Percentiles rank a stretch among this genome's conserved stretches.
These are phyloP conservation scores for Xylariaceae sp. DNA, from an alignment of 2,329 filamentous ascomycete species.

Conservation along the genomic window DNA sequence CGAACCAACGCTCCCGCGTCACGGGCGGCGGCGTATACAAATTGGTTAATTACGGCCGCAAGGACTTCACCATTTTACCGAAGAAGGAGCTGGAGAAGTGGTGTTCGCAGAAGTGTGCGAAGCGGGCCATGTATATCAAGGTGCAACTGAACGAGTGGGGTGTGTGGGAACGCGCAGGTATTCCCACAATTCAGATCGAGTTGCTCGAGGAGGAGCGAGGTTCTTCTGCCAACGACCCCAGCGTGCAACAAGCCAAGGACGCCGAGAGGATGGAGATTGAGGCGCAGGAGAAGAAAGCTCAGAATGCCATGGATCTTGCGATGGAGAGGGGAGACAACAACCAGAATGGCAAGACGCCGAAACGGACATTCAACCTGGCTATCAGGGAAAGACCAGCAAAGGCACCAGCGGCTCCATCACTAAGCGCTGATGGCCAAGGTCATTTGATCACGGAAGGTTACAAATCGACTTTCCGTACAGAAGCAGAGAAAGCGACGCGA, in stretches of 20 bases:
- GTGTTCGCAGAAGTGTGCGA: conserved; percentile 77
- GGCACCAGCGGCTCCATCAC: conserved; percentile 36
- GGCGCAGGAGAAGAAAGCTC: conserved; percentile 22
- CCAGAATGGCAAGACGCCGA: conserved; percentile 30
- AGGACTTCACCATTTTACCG: conserved; percentile 62
- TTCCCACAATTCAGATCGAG: conserved; percentile 52
- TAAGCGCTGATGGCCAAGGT: conserved; percentile 34
- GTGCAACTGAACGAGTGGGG: conserved; percentile 83
- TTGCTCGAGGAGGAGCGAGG: conserved; percentile 54
- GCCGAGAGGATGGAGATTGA: conserved; percentile 17
- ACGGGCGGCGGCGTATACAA: conserved; percentile 60
- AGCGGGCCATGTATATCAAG: conserved; percentile 75
- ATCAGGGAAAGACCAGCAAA: conserved; percentile 48
- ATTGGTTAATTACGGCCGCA: conserved; percentile 49
- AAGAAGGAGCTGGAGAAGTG: conserved; percentile 73
- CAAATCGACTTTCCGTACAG: conserved; percentile 37
- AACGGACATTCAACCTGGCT: conserved; percentile 41
- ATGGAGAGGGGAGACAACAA: conserved; percentile 30
- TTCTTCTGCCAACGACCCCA: conserved; percentile 37
- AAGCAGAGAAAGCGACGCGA: conserved; percentile 21
- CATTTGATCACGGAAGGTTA: conserved; percentile 50
- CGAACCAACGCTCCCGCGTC: conserved; percentile 53
- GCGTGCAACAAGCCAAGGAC: conserved; percentile 15
- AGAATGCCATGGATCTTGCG: conserved; percentile 29
- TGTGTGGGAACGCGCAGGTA: conserved; percentile 71